Base-by-base conservation (phyloP, 805 yeast genomes). In the Candida nitratophila region DNA sequence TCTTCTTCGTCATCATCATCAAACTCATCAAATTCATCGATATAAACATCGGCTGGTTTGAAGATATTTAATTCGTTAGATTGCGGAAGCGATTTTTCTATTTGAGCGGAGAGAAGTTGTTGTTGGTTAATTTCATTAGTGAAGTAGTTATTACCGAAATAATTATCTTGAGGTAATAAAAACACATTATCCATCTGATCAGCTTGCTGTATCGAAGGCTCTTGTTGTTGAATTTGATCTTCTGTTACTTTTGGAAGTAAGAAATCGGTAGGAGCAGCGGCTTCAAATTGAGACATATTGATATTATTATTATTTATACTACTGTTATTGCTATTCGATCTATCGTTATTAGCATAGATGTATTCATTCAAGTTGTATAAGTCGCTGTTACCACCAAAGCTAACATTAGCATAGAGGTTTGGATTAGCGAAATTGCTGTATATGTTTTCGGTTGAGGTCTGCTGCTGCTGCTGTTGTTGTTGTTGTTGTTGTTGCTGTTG, bases 1-100 rank as follows among this genome's bases (percentile, higher is more conserved):
- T 55, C 59, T 5, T 57, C 61, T 4, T 61, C 65, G 14, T 55
- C 60, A n/a, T 55, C 57, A 9, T 62, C 65, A 29, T 61, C 65
- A 37, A 56, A 61, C 10, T 59, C 55, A 39, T 55, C 59, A 42
- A 58, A 63, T 26, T 55, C 60, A 40, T 59, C 59, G 10, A 54
- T 40, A 33, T 53, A 52, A 20, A 61, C 55, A 40, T 60, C 61
- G 30, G 55, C 50, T 4, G 65, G 52, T 42, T 61, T 57, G 49
- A 61, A 60, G 14, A 62, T 52, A 43, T 59, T 60, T 32, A 62
- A 50, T 37, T 61, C 66, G 39, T 62, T 57, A 3, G 64, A 59
- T 37, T 57, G 63, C 11, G 57, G 59, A 42, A 59, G 56, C 8
- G 58, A 50, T 43, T 61, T 61, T 40, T 45, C 44, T 14, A 19